phyloP scores from a whole-genome alignment of 108 stramenopile genomes.

The Cyclotella kingstonii region DNA sequence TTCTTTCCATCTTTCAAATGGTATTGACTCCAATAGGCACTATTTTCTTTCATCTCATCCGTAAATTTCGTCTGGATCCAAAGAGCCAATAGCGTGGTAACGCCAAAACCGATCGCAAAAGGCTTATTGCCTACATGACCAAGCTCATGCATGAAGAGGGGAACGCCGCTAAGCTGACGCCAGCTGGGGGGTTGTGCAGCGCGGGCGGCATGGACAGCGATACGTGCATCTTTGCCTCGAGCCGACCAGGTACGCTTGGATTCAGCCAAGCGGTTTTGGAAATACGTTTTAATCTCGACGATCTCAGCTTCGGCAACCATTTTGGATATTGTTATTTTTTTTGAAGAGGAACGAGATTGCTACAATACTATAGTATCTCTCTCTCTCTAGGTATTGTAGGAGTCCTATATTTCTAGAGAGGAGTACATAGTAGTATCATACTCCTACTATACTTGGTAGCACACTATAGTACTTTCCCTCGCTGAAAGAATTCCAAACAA shows the following conservation, averaged over 20 bases:
- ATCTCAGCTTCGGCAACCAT: conserved; percentile 45
- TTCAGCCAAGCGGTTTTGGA: conserved; percentile 71
- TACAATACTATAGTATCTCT: too few relatives aligned
- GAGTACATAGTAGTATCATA: too few relatives aligned
- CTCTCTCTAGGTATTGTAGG: too few relatives aligned
- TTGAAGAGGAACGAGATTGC: too few relatives aligned
- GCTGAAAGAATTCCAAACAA: too few relatives aligned
- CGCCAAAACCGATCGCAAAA: conserved; percentile 74
- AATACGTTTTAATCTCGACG: conserved; percentile 56
- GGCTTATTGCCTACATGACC: conserved; percentile 73
- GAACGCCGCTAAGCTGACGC: conserved; percentile 79
- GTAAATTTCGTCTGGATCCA: conserved; percentile 45
- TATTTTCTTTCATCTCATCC: conserved; percentile 48
- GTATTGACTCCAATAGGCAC: conserved; percentile 45
- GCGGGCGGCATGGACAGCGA: conserved; percentile 51
- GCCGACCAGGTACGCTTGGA: conserved; percentile 70
- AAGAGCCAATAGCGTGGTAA: conserved; percentile 18
- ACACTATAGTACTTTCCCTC: too few relatives aligned
- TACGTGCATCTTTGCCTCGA: conserved; percentile 64
- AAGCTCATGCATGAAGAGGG: conserved; percentile 71
- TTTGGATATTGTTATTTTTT: too few relatives aligned
- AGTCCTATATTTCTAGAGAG: too few relatives aligned
- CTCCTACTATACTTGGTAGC: too few relatives aligned
- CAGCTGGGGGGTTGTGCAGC: conserved; percentile 63
- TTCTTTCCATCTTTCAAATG: conserved; percentile 14